Evolutionary conservation across 1,284 basidiomycete species (phyloP).

Genomic region (Apiotrichum gracile): DNA sequence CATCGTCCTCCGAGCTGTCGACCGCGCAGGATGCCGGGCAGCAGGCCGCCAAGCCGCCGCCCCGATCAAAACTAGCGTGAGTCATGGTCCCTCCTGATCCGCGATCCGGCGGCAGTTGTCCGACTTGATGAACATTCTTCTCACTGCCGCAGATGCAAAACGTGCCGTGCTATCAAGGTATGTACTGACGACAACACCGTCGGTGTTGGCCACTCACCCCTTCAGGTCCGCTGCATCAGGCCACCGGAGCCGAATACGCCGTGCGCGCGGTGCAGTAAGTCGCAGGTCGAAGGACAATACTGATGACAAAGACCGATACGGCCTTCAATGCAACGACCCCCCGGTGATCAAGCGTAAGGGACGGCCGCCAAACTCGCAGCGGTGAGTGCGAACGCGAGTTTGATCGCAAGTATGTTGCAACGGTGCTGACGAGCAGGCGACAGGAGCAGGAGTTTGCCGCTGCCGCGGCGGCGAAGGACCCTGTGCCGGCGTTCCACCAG

Average conservation of each 20-base stretch:
- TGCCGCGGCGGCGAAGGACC: background rate
- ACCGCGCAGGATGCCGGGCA: background rate
- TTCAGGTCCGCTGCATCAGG: conserved; percentile 25
- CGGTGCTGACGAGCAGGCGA: background rate
- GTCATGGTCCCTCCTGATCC: background rate
- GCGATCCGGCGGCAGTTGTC: too few relatives aligned
- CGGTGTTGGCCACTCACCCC: background rate
- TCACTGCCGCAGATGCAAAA: conserved; percentile 17
- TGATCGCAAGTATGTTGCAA: background rate
- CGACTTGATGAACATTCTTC: background rate
- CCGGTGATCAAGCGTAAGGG: conserved; percentile 24
- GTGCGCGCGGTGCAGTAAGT: conserved; percentile 25
- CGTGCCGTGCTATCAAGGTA: conserved; percentile 28
- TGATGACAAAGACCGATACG: conserved; percentile 14
- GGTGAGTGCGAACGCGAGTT: background rate
- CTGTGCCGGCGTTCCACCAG: too few relatives aligned
- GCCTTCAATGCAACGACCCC: conserved; percentile 20
- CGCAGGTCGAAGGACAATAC: background rate
- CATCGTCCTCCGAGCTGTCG: background rate
- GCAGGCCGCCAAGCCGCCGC: conserved; percentile 3
- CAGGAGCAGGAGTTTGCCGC: background rate
- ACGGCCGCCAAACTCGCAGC: conserved; percentile 15
- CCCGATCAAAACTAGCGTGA: conserved; percentile 15
- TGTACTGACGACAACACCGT: background rate
- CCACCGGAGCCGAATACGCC: conserved; percentile 12